A percentile compares a stretch with the other conserved stretches of the same genome.
These are phyloP conservation scores for Pyrrhoderma noxium DNA, from an alignment of 1,284 basidiomycete genomes.

Conservation along the genomic window DNA sequence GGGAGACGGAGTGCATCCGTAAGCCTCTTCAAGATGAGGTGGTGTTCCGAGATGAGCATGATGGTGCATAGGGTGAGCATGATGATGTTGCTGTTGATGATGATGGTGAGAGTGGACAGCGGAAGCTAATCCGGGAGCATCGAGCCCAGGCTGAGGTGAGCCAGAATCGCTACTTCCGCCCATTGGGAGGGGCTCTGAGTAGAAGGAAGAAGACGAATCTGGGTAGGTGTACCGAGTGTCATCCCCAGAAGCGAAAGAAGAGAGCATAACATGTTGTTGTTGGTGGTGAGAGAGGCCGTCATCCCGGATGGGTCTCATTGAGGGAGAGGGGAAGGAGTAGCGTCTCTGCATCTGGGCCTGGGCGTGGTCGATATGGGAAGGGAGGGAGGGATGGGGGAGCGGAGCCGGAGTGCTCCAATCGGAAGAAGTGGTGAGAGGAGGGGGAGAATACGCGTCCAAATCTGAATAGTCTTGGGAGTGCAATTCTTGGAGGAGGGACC, in stretches of 20 bases:
- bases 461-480: constrained; percentile 40
- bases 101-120: constrained; percentile 23
- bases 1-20: constrained; percentile 31
- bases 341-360: constrained; percentile 51
- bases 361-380: constrained; percentile 29
- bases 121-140: too few relatives aligned
- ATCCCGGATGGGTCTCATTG: constrained; percentile 57
- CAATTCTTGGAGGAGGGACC: constrained; percentile 60
- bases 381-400: constrained; percentile 26
- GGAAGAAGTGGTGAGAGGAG: constrained; percentile 23
- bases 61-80: too few relatives aligned
- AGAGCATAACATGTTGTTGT: constrained; percentile 24
- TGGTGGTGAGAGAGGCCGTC: constrained; percentile 30
- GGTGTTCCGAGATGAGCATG: constrained; percentile 12
- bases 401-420: constrained; percentile 31
- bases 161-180: constrained; percentile 33
- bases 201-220: constrained; percentile 33
- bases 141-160: constrained; percentile 31
- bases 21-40: constrained; percentile 22
- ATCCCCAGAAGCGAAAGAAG: constrained; percentile 30
- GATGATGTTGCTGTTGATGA: too few relatives aligned
- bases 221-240: constrained; percentile 28
- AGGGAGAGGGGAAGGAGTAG: constrained; percentile 53
- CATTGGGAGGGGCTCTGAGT: constrained; percentile 31
- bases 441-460: constrained; percentile 29